A percentile compares a stretch with the other conserved stretches of the same genome.
phyloP scores from a whole-genome alignment of 2,329 filamentous ascomycete species.

The Ophiostoma sp. region DNA sequence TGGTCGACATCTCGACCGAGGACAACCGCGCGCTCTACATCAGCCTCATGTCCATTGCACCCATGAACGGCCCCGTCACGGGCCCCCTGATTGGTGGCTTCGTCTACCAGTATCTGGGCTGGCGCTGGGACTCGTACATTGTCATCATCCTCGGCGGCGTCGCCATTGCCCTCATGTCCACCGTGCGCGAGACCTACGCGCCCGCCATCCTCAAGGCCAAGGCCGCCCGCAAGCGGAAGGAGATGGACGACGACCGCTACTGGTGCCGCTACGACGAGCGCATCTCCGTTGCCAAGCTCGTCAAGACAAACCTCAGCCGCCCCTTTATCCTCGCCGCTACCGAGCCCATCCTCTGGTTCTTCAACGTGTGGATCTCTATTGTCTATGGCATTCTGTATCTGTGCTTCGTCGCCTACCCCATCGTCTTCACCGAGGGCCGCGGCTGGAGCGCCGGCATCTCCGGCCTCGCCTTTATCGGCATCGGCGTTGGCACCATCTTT shows the following conservation, averaged over 20 bases:
- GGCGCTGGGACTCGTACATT: conserved; percentile 85
- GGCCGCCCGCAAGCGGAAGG: conserved; percentile 58
- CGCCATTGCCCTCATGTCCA: conserved; percentile 53
- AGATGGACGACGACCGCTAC: conserved; percentile 65
- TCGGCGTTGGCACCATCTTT: conserved; percentile 58
- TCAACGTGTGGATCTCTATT: conserved; percentile 68
- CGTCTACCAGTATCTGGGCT: conserved; percentile 37
- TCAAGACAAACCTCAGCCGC: conserved; percentile 70
- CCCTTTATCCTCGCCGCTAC: conserved; percentile 72
- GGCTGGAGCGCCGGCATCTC: conserved; percentile 71
- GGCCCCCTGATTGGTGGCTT: conserved; percentile 63
- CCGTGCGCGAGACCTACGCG: conserved; percentile 70
- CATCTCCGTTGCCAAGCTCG: conserved; percentile 56
- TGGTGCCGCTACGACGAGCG: conserved; percentile 78
- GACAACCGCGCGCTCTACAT: conserved; percentile 78
- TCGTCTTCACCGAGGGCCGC: conserved; percentile 68
- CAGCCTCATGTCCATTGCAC: conserved; percentile 76
- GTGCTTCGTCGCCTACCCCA: conserved; percentile 85
- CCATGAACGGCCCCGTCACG: conserved; percentile 66
- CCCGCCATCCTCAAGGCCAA: conserved; percentile 64
- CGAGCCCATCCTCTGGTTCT: conserved; percentile 74
- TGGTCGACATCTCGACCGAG: conserved; percentile 77
- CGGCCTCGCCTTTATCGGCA: conserved; percentile 73
- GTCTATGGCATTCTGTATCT: conserved; percentile 80
- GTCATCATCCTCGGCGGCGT: conserved; percentile 65